phyloP scores from a whole-genome alignment of 805 yeast genomes.

The Yarrowia sp. region DNA sequence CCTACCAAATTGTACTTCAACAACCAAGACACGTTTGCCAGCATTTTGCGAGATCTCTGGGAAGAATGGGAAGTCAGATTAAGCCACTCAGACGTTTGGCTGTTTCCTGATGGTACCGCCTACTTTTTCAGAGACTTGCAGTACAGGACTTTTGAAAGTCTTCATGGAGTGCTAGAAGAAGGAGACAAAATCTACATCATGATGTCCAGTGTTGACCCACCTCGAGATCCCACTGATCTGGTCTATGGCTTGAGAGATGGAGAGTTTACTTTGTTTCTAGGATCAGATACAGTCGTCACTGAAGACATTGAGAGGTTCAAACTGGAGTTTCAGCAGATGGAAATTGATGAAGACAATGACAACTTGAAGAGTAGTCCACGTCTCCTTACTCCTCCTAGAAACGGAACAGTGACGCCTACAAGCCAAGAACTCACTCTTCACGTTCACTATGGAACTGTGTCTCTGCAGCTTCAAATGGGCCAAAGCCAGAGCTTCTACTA shows the following conservation, averaged over 20 bases:
- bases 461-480: neutral
- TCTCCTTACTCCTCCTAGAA: neutral
- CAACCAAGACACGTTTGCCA: neutral
- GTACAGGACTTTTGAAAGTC: neutral
- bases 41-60: neutral
- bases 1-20: neutral
- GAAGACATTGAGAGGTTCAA: neutral
- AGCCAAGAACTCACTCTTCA: neutral
- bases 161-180: neutral
- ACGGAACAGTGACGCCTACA: neutral
- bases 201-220: neutral
- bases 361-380: no score
- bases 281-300: neutral
- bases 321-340: neutral
- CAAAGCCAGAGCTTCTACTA: neutral
- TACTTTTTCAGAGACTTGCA: slow-evolving; percentile 11
- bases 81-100: neutral
- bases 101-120: neutral
- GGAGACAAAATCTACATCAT: neutral
- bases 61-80: neutral
- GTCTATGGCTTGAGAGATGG: neutral
- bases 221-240: neutral
- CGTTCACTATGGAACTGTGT: neutral
- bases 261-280: neutral
- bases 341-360: neutral